These are phyloP conservation scores for Alternaria consortialis DNA, from an alignment of 2,329 filamentous ascomycete genomes.

Conservation along the genomic window DNA sequence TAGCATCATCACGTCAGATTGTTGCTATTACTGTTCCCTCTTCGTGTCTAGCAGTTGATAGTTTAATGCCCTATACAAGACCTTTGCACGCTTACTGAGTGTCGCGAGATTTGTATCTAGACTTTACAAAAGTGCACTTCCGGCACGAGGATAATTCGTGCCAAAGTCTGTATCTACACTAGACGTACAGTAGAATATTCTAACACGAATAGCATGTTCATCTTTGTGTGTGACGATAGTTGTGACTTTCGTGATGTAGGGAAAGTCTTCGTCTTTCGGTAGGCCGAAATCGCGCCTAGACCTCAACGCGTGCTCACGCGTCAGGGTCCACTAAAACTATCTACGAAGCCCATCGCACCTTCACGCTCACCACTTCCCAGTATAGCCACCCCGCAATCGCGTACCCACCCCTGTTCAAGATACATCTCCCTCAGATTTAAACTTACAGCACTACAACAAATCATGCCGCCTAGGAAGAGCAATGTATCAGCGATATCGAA, in stretches of 20 bases:
- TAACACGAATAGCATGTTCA: no score
- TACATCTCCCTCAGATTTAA: neutral
- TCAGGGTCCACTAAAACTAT: conserved; percentile 32
- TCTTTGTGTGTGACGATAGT: neutral
- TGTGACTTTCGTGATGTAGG: neutral
- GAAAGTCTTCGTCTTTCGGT: neutral
- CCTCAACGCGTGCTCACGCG: conserved; percentile 43
- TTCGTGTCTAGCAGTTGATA: neutral
- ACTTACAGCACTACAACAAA: conserved; percentile 9
- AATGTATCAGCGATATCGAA: conserved; percentile 54
- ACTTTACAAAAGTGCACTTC: neutral
- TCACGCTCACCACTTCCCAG: conserved; percentile 17
- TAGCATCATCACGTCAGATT: no score
- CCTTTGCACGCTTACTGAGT: neutral
- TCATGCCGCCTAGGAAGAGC: conserved; percentile 60
- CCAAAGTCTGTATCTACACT: neutral
- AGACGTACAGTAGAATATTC: neutral
- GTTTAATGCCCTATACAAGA: neutral
- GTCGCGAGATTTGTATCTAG: neutral
- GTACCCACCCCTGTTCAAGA: neutral
- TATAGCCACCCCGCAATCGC: conserved; percentile 12
- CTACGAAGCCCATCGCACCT: conserved; percentile 19
- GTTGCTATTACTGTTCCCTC: no score
- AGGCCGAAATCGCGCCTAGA: conserved; percentile 18
- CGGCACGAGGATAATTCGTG: neutral